These are phyloP conservation scores for Xylaria sp. DNA, from an alignment of 2,329 filamentous ascomycete species.

Conservation along the genomic window DNA sequence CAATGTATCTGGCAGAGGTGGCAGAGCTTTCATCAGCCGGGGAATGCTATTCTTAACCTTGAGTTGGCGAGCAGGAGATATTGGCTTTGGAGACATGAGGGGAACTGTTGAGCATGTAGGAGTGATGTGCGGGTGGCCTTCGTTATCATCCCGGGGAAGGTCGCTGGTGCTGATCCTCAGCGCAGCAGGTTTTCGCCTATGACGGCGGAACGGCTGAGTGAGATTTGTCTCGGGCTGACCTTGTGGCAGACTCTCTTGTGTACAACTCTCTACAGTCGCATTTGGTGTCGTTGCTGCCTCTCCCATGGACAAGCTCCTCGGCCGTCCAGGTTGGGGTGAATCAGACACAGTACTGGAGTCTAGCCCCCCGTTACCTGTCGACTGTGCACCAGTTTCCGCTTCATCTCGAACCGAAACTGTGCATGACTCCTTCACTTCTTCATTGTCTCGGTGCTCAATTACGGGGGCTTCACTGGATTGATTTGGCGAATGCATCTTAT, in stretches of 20 bases:
- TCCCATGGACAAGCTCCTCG: neutral
- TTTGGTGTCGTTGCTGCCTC: neutral
- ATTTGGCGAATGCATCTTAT: neutral
- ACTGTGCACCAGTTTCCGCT: neutral
- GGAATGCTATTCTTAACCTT: conserved; percentile 46
- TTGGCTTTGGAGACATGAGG: conserved; percentile 44
- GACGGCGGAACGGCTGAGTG: conserved; percentile 21
- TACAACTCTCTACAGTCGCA: conserved; percentile 1
- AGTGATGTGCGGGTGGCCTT: conserved; percentile 27
- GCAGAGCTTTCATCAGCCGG: conserved; percentile 48
- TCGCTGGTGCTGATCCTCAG: conserved; percentile 27
- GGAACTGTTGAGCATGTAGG: conserved; percentile 30
- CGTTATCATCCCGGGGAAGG: conserved; percentile 24
- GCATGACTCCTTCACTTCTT: neutral
- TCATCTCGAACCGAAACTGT: neutral
- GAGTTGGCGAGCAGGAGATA: conserved; percentile 42
- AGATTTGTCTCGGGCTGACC: conserved; percentile 1
- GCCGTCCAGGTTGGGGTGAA: neutral
- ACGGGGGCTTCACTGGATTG: neutral
- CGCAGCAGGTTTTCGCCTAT: conserved; percentile 27
- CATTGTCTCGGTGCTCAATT: neutral
- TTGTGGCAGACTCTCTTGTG: neutral
- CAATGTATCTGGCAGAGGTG: conserved; percentile 37
- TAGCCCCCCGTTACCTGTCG: neutral
- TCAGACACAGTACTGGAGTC: neutral